Evolutionary conservation across 1,284 basidiomycete genomes (phyloP), one percentile per base, ranked within the genome.

Genomic region (Ganoderma leucocontextum): DNA sequence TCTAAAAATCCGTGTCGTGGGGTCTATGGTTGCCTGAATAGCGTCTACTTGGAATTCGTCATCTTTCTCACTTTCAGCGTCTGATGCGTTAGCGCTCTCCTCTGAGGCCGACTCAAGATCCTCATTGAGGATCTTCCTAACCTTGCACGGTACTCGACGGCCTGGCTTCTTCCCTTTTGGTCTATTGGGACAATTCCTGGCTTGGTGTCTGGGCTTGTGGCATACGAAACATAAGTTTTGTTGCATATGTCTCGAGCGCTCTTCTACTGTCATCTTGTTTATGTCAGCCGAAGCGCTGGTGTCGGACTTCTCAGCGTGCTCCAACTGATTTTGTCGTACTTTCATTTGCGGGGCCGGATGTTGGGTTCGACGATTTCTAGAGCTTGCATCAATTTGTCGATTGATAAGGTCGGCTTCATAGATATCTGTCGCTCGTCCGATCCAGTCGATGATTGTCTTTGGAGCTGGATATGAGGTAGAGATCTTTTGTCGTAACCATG

Each of bases 231-330:
- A 49, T 22, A 25, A 3, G 6, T 25, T 13, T 39, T 10, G 13
- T 13, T 39, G 8, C 39, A 39, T 39, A 7, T 22, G 47, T 49
- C 10, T 0, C 22, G 22, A n/a, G 22, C n/a, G 1, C 22, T 49
- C 47, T 25, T 49, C 47, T 25, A 10, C 10, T 6, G 47, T 49
- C 19, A 49, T n/a, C n/a, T 19, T 22, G n/a, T 49, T 49, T 9
- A 49, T 19, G 22, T 25, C 47, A 42, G 15, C 41, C 0, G 15
- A 42, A 5, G 41, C 15, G 5, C 41, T 42, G 41, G 41, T 80
- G 75, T 29, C 29, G 29, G 29, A 2, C 29, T 29, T 29, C 2
- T 1, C 29, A 29, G 29, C 29, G 2, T 29, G 29, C 29, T 29
- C 29, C 1, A 29, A 2, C 29, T 29, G 29, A 29, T 29, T 29